Conservation (phyloP, 2,329 filamentous ascomycete genomes). For the Epichloe sp. region DNA sequence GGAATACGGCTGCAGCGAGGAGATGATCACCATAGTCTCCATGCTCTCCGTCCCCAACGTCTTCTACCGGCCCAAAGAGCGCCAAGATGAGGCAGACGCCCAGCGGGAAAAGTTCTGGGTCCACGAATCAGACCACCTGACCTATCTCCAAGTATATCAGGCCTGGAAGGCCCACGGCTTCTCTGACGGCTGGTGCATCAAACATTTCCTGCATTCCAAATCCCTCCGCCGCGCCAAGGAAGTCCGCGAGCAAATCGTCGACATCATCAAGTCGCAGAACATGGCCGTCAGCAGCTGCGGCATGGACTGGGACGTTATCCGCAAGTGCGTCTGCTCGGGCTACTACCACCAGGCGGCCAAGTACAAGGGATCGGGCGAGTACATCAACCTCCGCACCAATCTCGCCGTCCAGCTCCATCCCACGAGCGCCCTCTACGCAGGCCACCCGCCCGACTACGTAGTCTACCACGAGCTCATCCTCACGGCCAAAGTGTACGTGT, state of each 20-base stretch:
- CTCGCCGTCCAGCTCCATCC: conserved; percentile 92
- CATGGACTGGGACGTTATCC: conserved; percentile 92
- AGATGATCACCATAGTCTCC: conserved; percentile 95
- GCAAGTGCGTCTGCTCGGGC: conserved; percentile 92
- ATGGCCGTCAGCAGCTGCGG: conserved; percentile 81
- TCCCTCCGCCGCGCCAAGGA: conserved; percentile 83
- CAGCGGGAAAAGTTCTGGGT: conserved; percentile 98
- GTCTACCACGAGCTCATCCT: conserved; percentile 97
- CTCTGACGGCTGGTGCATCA: conserved; percentile 82
- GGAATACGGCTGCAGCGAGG: conserved; percentile 85
- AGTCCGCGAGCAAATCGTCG: conserved; percentile 81
- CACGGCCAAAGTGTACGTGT: conserved; percentile 96
- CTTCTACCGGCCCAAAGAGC: conserved; percentile 93
- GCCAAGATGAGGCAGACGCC: conserved; percentile 89
- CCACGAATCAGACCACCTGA: conserved; percentile 91
- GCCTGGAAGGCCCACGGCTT: conserved; percentile 90
- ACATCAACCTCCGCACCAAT: conserved; percentile 89
- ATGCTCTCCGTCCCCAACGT: conserved; percentile 96
- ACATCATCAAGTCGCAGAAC: conserved; percentile 90
- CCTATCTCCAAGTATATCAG: conserved; percentile 86
- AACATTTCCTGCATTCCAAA: conserved; percentile 93
- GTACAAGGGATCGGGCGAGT: conserved; percentile 92
- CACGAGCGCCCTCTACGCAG: conserved; percentile 85
- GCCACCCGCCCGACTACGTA: conserved; percentile 91
- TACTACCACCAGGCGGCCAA: conserved; percentile 98